Base-by-base conservation (phyloP, 768 basidiomycete species). In the Lentinula sp. region DNA sequence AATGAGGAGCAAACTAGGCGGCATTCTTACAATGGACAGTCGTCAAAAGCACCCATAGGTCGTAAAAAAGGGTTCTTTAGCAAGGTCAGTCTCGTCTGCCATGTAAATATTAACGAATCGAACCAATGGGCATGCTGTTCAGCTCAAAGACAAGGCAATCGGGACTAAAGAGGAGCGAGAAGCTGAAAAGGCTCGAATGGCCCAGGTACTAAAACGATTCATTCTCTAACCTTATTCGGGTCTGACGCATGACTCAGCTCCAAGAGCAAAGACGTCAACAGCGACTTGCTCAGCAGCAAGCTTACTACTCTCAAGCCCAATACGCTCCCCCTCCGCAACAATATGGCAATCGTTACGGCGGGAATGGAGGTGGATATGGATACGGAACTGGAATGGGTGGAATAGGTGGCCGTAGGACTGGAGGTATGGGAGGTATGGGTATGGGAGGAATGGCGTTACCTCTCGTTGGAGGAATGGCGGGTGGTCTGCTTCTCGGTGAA, bases 91-190 rank as follows among this genome's bases (percentile, higher is more conserved):
- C 1, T 31, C 7, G 13, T 23, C 13, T 56, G 1, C 3, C n/a
- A 45, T 35, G 1, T 7, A 16, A 5, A 7, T 3, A 39, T 28
- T 1, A 23, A 8, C 8, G 37, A 39, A 28, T 39, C 16, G 10
- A 56, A 16, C 15, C 5, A 28, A 56, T 32, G 13, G 39, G 13
- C 40, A 40, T n/a, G 18, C 5, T 8, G 5, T 15, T 42, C 28
- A 56, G 55, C 61, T 89, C 64, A 88, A 85, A 67, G 85, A 88
- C 65, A 85, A 83, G 66, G 75, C 83, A 0, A 80, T 84, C 11
- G 83, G 84, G 1, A 86, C 85, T 2, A 84, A 83, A 68, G 85
- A 87, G 65, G 85, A 87, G 69, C 75, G 86, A 5, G 81, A 85
- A 67, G 75, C 76, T 48, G 71, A 74, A 31, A 75, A 64, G 65